Base-by-base conservation (phyloP, 306 rosid species). In the Lathyrus tuberosus region DNA sequence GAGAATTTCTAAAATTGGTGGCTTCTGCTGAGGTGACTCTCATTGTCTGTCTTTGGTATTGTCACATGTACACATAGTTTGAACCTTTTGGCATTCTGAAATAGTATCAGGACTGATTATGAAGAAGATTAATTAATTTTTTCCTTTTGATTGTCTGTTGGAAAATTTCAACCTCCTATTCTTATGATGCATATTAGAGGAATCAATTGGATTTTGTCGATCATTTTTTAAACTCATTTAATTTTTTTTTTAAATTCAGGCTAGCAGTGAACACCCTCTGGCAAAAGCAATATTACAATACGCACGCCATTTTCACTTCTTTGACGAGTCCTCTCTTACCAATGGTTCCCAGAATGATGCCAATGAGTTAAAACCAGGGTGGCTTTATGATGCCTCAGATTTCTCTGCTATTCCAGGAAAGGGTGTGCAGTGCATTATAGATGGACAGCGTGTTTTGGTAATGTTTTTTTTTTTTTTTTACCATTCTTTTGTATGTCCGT, bases 201-300 rank as follows among this genome's bases (percentile, higher is more conserved):
- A 74, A 37, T 73, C 41, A 10, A 47, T 44, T 48, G 13, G 67
- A 14, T 41, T 42, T 37, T 44, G 70, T 40, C 41, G 63, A 62
- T 44, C 31, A 64, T 51, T 56, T 3, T 11, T 58, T 20, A 42
- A 24, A 15, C 20, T 35, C 2, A 42, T 82, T 44, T 54, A 14
- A 11, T 18, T 33, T 83, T 26, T 26, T 26, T 77, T 51, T 49
- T 37, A 74, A 74, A 54, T 53, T 77, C 83, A 95, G 99, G 95
- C 89, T 79, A 95, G 97, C 83, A 95, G 99, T 61, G 99, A 95
- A 76, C 99, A 95, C 76, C 97, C 97, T 5, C 57, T 95, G 77
- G 99, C 76, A n/a, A 95, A 89, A 88, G 97, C 99, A 6, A 87
- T 95, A 80, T 85, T 95, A 28, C 89, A 80, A 64, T 89, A 95